Evolutionary conservation across 805 yeast species (phyloP).

Genomic region (Wickerhamiella qilinensis): DNA sequence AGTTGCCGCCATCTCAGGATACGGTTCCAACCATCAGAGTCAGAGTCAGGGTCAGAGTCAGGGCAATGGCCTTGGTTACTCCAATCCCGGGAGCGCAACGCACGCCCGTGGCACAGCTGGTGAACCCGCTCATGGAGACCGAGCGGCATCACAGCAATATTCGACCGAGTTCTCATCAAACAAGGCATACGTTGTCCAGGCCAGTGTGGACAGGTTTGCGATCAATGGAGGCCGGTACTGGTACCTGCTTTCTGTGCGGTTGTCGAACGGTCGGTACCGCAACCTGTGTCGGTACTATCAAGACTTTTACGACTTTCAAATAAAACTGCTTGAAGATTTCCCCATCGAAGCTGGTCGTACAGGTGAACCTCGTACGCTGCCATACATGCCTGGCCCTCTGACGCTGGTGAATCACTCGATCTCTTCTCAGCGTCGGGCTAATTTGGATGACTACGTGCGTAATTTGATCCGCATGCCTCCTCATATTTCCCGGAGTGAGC

Average conservation of each 20-base stretch:
- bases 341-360: constrained; percentile 88
- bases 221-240: constrained; percentile 79
- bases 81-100: neutral
- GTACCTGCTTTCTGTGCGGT: constrained; percentile 55
- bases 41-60: neutral
- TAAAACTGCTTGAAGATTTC: constrained; percentile 60
- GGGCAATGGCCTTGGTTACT: neutral
- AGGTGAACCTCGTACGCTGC: constrained; percentile 63
- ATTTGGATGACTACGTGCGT: constrained; percentile 39
- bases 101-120: neutral
- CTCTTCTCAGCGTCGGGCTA: constrained; percentile 37
- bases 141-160: too few species aligned
- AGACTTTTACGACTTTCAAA: constrained; percentile 90
- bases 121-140: neutral
- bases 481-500: constrained; percentile 53
- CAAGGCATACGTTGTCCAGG: constrained; percentile 30
- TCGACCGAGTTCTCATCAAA: neutral
- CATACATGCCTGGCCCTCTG: constrained; percentile 92
- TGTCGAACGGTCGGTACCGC: constrained; percentile 53
- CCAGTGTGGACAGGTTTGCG: constrained; percentile 64
- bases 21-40: neutral
- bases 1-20: neutral
- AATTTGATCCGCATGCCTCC: constrained; percentile 55
- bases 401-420: constrained; percentile 74
- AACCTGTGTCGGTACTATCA: constrained; percentile 79